These are phyloP conservation scores for Emericellopsis terricola DNA, from an alignment of 495 filamentous ascomycete species.

Conservation along the genomic window DNA sequence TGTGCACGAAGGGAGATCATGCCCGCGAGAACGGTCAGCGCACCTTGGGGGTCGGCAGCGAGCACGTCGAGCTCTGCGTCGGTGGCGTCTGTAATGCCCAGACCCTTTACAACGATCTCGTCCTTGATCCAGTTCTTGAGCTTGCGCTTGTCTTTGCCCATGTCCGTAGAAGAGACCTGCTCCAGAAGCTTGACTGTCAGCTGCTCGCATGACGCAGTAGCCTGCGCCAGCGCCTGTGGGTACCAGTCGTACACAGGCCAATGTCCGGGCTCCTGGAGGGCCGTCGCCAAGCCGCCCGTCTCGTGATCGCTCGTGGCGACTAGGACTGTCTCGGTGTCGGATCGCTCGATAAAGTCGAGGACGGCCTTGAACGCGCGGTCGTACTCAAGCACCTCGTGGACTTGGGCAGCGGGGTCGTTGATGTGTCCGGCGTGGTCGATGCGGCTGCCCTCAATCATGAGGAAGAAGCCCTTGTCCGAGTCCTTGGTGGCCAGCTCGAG, in stretches of 20 bases:
- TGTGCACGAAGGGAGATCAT: conserved; percentile 78
- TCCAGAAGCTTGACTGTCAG: conserved; percentile 38
- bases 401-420: conserved; percentile 91
- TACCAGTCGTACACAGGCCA: conserved; percentile 63
- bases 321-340: conserved; percentile 54
- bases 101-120: conserved; percentile 39
- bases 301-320: conserved; percentile 90
- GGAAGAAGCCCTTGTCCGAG: conserved; percentile 85
- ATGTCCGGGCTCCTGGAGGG: conserved; percentile 28
- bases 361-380: conserved; percentile 72
- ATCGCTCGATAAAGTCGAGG: conserved; percentile 63
- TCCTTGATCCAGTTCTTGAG: conserved; percentile 40
- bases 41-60: conserved; percentile 29
- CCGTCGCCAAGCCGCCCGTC: conserved; percentile 71
- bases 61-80: conserved; percentile 53
- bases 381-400: conserved; percentile 84
- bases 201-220: conserved; percentile 59
- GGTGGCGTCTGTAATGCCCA: conserved; percentile 60
- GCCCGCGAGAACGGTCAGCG: conserved; percentile 51
- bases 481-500: conserved; percentile 69
- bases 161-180: conserved; percentile 17
- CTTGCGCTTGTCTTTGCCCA: conserved; percentile 22
- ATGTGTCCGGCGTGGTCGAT: conserved; percentile 94
- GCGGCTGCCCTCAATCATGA: conserved; percentile 93
- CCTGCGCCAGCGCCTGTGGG: conserved; percentile 63